Evolutionary conservation across 441 rosid genomes (phyloP).

Genomic region (Arabidopsis hybrid): DNA sequence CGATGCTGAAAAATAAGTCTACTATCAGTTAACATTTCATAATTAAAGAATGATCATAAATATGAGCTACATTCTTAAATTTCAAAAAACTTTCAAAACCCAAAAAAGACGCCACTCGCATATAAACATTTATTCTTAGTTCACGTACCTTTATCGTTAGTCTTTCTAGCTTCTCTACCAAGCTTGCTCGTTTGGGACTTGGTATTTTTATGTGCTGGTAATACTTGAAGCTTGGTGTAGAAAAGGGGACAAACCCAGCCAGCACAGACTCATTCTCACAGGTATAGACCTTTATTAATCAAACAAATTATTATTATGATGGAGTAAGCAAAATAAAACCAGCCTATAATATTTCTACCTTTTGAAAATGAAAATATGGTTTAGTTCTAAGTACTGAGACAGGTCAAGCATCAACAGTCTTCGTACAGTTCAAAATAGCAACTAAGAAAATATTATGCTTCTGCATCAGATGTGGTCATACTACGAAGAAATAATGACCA

Average conservation of each 20-base stretch:
- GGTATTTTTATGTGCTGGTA: slow-evolving; percentile 56
- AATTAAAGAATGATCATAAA: neutral
- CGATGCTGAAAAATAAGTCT: slow-evolving; percentile 57
- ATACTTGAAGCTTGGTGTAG: slow-evolving; percentile 65
- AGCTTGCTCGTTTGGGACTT: slow-evolving; percentile 25
- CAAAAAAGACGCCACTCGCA: neutral
- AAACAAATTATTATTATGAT: slow-evolving; percentile 8
- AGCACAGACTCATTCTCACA: slow-evolving; percentile 68
- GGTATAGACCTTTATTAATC: slow-evolving; percentile 72
- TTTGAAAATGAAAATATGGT: neutral
- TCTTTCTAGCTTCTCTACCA: slow-evolving; percentile 46
- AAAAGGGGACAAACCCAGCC: slow-evolving; percentile 65
- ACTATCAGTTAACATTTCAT: slow-evolving; percentile 21
- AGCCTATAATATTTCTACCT: too few relatives aligned
- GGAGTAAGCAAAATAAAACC: neutral
- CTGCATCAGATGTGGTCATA: neutral
- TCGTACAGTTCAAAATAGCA: neutral
- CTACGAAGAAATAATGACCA: neutral
- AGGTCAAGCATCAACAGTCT: neutral
- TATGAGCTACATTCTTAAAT: neutral
- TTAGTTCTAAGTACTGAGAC: neutral
- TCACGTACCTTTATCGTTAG: slow-evolving; percentile 59
- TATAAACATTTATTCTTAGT: slow-evolving; percentile 1
- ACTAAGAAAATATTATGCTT: neutral
- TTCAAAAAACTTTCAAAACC: neutral